Conservation (phyloP, 2,329 filamentous ascomycete genomes). For the Ramularia collo-cygni region DNA sequence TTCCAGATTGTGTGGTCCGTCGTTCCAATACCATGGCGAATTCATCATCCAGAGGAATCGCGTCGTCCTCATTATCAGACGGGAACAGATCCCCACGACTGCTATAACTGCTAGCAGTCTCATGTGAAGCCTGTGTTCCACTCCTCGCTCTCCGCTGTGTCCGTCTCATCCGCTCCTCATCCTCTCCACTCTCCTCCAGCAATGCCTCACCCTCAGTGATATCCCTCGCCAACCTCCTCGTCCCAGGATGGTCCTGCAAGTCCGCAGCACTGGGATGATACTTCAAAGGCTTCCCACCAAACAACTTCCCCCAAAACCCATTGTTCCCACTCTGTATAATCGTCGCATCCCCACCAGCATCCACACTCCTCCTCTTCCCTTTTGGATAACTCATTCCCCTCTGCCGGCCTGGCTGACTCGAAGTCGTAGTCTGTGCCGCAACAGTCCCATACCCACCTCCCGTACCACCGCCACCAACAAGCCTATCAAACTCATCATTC, state of each 20-base stretch:
- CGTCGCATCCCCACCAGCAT: slow-evolving; percentile 62
- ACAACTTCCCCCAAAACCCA: slow-evolving; percentile 67
- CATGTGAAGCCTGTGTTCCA: slow-evolving; percentile 69
- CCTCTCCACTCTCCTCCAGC: slow-evolving; percentile 54
- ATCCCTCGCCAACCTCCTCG: slow-evolving; percentile 32
- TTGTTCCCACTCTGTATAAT: slow-evolving; percentile 87
- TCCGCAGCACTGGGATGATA: slow-evolving; percentile 91
- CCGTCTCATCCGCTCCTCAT: slow-evolving; percentile 25
- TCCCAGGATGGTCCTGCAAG: slow-evolving; percentile 75
- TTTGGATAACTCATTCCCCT: slow-evolving; percentile 75
- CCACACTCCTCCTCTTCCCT: slow-evolving; percentile 48
- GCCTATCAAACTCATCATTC: slow-evolving; percentile 71
- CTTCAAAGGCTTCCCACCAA: slow-evolving; percentile 70
- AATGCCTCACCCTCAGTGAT: slow-evolving; percentile 62
- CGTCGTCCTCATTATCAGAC: slow-evolving; percentile 80
- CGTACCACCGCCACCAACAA: slow-evolving; percentile 65
- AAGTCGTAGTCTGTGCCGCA: slow-evolving; percentile 11
- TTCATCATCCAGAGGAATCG: slow-evolving; percentile 85
- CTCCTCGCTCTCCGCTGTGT: slow-evolving; percentile 57
- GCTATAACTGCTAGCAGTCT: slow-evolving; percentile 77
- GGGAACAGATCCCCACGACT: slow-evolving; percentile 87
- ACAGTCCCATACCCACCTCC: slow-evolving; percentile 35
- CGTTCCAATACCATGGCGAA: slow-evolving; percentile 77
- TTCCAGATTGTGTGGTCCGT: slow-evolving; percentile 42
- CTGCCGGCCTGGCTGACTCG: slow-evolving; percentile 61